phyloP scores from a whole-genome alignment of 768 basidiomycete species.

The Pleurotus giganteus region DNA sequence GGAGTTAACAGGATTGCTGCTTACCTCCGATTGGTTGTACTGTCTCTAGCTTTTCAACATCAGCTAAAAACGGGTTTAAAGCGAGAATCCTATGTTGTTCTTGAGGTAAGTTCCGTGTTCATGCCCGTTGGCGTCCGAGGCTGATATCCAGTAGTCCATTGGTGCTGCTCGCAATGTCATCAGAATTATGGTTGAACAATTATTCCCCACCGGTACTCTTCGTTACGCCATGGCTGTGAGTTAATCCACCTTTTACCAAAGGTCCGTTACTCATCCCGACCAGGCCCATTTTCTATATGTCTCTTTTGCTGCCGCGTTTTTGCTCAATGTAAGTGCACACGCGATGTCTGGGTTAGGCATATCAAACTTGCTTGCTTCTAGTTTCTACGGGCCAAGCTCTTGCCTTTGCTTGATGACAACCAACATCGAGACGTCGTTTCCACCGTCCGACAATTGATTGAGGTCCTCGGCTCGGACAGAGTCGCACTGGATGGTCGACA shows the following conservation, averaged over 20 bases:
- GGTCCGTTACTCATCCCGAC: not conserved
- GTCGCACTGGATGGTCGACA: constrained; percentile 56
- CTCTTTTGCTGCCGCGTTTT: constrained; percentile 58
- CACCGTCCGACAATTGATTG: constrained; percentile 41
- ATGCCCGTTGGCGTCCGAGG: not conserved
- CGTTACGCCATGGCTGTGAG: constrained; percentile 49
- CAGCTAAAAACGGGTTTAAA: constrained; percentile 36
- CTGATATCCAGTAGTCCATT: constrained; percentile 30
- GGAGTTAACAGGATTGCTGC: constrained; percentile 40
- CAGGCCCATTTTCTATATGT: constrained; percentile 45
- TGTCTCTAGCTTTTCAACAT: constrained; percentile 53
- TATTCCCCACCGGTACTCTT: constrained; percentile 53
- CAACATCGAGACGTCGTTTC: constrained; percentile 40
- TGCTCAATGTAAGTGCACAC: constrained; percentile 48
- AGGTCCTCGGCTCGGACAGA: constrained; percentile 43
- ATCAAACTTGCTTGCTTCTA: constrained; percentile 18
- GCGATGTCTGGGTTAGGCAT: not conserved
- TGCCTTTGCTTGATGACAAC: constrained; percentile 37
- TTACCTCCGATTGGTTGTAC: constrained; percentile 56
- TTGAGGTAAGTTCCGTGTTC: constrained; percentile 19
- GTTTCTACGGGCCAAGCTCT: constrained; percentile 51
- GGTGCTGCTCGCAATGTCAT: constrained; percentile 58
- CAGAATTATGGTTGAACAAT: constrained; percentile 46
- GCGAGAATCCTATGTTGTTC: constrained; percentile 40
- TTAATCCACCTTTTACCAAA: not conserved